Percentiles rank a stretch among this genome's conserved stretches.
Conservation (phyloP, 257 asterid species). For the Solanum chmielewskii region DNA sequence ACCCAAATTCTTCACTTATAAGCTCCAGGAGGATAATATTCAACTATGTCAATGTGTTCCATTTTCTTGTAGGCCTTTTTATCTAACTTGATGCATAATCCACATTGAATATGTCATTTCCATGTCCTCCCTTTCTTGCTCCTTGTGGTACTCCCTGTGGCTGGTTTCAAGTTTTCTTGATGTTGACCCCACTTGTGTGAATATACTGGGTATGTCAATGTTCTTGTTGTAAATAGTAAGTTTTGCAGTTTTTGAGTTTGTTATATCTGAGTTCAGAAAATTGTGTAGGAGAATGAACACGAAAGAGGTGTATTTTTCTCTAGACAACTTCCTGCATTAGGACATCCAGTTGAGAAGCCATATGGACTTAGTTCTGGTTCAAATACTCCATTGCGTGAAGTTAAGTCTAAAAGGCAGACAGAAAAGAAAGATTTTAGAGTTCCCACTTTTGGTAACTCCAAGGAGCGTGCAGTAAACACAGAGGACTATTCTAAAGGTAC, state of each 20-base stretch:
- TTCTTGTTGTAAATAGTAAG: not conserved
- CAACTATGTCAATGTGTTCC: not conserved
- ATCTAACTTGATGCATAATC: not conserved
- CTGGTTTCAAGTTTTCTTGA: not conserved
- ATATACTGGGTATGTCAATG: not conserved
- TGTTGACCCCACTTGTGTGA: not conserved
- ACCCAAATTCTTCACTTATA: not conserved
- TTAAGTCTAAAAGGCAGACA: constrained; percentile 24
- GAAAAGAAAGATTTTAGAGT: constrained; percentile 67
- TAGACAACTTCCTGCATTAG: constrained; percentile 17
- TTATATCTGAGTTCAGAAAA: not conserved
- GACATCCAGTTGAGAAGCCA: constrained; percentile 33
- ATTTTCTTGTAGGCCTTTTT: not conserved
- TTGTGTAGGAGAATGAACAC: constrained; percentile 39
- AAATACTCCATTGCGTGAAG: constrained; percentile 18
- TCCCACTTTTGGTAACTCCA: constrained; percentile 40
- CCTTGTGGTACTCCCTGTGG: not conserved
- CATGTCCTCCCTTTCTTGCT: not conserved
- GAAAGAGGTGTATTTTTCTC: constrained; percentile 27
- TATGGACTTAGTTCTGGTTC: constrained; percentile 13
- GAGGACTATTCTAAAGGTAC: constrained; percentile 6
- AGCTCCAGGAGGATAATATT: not conserved
- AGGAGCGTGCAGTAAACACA: constrained; percentile 8
- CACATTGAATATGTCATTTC: not conserved
- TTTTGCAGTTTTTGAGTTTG: not conserved